Evolutionary conservation across 1,284 basidiomycete genomes (phyloP).

Genomic region (Neonothopanus nambi): DNA sequence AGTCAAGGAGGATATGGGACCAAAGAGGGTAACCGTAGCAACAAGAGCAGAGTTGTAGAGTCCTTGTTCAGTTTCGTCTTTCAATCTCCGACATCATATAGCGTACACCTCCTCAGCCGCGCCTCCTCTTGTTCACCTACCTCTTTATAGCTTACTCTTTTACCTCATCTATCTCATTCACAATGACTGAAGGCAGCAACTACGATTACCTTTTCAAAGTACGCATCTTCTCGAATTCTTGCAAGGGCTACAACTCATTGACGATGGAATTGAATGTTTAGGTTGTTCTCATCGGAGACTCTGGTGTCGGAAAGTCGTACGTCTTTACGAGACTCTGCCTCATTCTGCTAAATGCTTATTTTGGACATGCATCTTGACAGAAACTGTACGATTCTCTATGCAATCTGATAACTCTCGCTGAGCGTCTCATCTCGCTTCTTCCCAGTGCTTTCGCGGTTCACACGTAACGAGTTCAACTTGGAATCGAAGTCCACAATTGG

Average conservation of each 20-base stretch:
- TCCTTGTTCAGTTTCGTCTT: neutral
- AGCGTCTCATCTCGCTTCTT: neutral
- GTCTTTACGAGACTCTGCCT: constrained; percentile 35
- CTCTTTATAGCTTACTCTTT: constrained; percentile 3
- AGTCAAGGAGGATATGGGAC: too few relatives aligned
- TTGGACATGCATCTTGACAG: constrained; percentile 22
- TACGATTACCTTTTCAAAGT: constrained; percentile 98
- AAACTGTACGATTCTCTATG: constrained; percentile 34
- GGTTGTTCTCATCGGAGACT: constrained; percentile 98
- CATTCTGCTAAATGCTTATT: constrained; percentile 24
- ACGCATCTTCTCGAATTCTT: neutral
- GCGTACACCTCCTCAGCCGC: neutral
- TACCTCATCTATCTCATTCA: constrained; percentile 12
- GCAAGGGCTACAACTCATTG: too few relatives aligned
- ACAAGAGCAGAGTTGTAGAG: too few relatives aligned
- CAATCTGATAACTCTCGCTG: neutral
- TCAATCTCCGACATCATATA: neutral
- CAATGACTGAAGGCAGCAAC: constrained; percentile 88
- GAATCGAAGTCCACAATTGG: constrained; percentile 99
- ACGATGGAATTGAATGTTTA: constrained; percentile 30
- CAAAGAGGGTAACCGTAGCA: too few relatives aligned
- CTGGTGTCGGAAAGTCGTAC: constrained; percentile 97
- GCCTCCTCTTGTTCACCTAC: constrained; percentile 3
- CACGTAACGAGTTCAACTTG: constrained; percentile 98
- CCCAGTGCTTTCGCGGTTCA: constrained; percentile 90